Percentiles rank a stretch among this genome's conserved stretches.
These are phyloP conservation scores for Russula dissimulans DNA, from an alignment of 768 basidiomycete genomes.

Conservation along the genomic window DNA sequence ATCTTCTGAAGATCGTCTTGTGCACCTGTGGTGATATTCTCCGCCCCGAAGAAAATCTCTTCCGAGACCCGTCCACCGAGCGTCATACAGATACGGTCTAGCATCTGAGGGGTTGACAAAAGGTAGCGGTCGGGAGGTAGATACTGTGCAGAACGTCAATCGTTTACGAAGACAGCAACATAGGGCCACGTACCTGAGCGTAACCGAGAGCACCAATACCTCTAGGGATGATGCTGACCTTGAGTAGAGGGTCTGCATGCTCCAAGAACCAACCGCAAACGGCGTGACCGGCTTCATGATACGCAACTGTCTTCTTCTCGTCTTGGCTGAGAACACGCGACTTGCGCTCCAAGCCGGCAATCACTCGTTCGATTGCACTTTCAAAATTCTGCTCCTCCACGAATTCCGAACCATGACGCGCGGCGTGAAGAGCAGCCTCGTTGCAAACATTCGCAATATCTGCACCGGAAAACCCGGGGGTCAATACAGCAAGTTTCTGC, in stretches of 20 bases:
- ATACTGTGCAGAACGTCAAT: constrained; percentile 43
- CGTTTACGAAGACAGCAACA: background rate
- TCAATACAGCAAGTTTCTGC: constrained; percentile 91
- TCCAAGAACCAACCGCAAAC: constrained; percentile 98
- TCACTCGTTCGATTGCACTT: constrained; percentile 95
- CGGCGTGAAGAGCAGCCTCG: constrained; percentile 92
- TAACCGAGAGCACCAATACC: constrained; percentile 95
- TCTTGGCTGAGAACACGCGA: constrained; percentile 85
- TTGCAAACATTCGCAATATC: constrained; percentile 99
- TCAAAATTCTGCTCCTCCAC: constrained; percentile 87
- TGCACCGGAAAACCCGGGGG: constrained; percentile 96
- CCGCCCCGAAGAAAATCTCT: constrained; percentile 90
- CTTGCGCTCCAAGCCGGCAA: constrained; percentile 95
- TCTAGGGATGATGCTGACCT: constrained; percentile 97
- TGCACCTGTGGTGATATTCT: constrained; percentile 94
- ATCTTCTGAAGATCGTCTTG: constrained; percentile 99
- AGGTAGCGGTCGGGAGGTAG: constrained; percentile 94
- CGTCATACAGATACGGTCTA: constrained; percentile 97
- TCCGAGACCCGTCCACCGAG: constrained; percentile 96
- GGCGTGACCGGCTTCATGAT: constrained; percentile 98
- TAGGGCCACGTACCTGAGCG: constrained; percentile 56
- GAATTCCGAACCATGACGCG: constrained; percentile 68
- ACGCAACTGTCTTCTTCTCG: constrained; percentile 98
- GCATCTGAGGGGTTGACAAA: constrained; percentile 88
- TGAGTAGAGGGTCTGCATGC: constrained; percentile 91